A percentile compares a stretch with the other conserved stretches of the same genome.
Conservation (phyloP, 164 flowering plant species). For the Aristolochia californica region DNA sequence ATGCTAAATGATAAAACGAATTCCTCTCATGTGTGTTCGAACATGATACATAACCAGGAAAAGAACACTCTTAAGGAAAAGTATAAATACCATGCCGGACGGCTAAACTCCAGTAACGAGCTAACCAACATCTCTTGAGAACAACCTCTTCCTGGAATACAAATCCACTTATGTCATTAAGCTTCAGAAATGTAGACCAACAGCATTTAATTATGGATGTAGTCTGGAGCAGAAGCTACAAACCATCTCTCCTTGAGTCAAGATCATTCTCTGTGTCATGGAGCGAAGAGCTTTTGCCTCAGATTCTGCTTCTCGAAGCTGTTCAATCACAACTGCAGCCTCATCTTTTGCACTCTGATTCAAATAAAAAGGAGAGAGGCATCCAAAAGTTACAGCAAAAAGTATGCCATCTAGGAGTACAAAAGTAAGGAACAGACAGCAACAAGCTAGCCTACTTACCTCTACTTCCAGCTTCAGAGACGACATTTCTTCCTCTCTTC, state of each 20-base stretch:
- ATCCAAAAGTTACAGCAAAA: not conserved
- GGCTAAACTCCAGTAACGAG: slow-evolving; percentile 98
- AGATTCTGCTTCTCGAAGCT: slow-evolving; percentile 74
- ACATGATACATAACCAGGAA: too few species aligned
- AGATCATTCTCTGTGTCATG: slow-evolving; percentile 89
- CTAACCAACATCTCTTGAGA: slow-evolving; percentile 98
- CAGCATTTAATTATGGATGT: not conserved
- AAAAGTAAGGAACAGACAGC: not conserved
- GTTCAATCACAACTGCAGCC: slow-evolving; percentile 44
- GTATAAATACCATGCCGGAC: slow-evolving; percentile 64
- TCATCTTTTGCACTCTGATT: slow-evolving; percentile 62
- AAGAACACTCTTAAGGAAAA: too few species aligned
- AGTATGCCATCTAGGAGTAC: not conserved
- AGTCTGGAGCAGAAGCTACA: slow-evolving; percentile 6
- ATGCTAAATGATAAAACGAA: too few species aligned
- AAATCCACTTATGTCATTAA: slow-evolving; percentile 6
- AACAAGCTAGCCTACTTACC: slow-evolving; percentile 31
- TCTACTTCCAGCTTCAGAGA: slow-evolving; percentile 57
- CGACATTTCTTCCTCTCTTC: slow-evolving; percentile 58
- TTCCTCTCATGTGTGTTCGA: too few species aligned
- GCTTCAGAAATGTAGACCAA: not conserved
- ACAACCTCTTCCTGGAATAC: slow-evolving; percentile 96
- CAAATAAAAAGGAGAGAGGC: slow-evolving; percentile 4
- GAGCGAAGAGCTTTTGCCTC: slow-evolving; percentile 78
- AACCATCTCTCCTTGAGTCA: slow-evolving; percentile 97